Evolutionary conservation across 2,329 filamentous ascomycete genomes (phyloP).

Genomic region (Zopfia rhizophila): DNA sequence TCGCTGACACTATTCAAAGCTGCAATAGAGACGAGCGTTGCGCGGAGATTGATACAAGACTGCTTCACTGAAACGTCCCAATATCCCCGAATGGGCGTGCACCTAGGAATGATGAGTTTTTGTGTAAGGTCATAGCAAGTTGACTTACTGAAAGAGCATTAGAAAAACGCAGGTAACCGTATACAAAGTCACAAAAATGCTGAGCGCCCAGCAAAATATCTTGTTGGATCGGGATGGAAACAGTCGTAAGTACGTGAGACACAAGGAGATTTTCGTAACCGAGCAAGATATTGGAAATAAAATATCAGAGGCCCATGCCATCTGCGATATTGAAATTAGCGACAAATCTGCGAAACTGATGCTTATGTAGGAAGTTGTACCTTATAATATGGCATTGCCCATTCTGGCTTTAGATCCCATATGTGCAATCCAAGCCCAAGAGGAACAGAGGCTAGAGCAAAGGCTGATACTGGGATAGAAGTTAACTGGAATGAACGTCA

Average conservation of each 20-base stretch:
- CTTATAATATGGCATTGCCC: conserved; percentile 31
- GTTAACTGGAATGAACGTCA: conserved; percentile 17
- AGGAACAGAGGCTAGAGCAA: conserved; percentile 32
- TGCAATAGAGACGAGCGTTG: conserved; percentile 36
- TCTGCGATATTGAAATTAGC: conserved; percentile 13
- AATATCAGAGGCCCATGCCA: conserved; percentile 34
- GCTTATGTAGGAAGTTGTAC: conserved; percentile 19
- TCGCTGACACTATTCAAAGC: conserved; percentile 44
- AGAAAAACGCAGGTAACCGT: conserved; percentile 32
- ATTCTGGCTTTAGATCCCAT: conserved; percentile 41
- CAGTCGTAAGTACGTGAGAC: conserved; percentile 40
- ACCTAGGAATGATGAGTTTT: conserved; percentile 19
- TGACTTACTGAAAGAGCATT: conserved; percentile 35
- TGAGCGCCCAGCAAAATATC: conserved; percentile 32
- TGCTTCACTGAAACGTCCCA: conserved; percentile 29
- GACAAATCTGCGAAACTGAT: neutral
- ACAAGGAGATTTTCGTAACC: conserved; percentile 41
- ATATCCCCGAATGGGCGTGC: conserved; percentile 33
- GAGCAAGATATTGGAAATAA: conserved; percentile 34
- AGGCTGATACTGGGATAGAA: conserved; percentile 29
- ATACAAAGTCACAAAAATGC: conserved; percentile 31
- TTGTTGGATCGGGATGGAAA: conserved; percentile 36
- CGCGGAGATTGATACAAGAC: conserved; percentile 40
- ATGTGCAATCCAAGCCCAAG: conserved; percentile 36
- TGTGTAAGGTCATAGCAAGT: neutral